Evolutionary conservation across 2,329 filamentous ascomycete genomes (phyloP).

Genomic region (Pseudogymnoascus sp.): DNA sequence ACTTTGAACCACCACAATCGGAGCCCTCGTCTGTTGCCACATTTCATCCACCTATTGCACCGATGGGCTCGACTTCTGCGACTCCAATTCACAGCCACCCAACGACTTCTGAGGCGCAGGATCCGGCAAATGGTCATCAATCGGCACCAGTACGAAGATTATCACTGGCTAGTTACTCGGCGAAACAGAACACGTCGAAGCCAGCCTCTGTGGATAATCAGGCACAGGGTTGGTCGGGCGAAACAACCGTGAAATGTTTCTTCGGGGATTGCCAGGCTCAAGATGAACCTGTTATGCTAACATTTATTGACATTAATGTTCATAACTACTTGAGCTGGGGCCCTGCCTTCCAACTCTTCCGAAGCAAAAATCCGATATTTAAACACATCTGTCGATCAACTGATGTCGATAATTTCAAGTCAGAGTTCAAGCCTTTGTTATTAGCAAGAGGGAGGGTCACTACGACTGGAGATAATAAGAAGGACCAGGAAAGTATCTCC

Average conservation of each 20-base stretch:
- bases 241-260: neutral
- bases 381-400: neutral
- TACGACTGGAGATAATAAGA: neutral
- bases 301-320: neutral
- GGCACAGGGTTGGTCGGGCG: neutral
- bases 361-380: neutral
- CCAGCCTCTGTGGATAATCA: neutral
- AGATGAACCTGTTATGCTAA: neutral
- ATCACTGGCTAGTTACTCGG: neutral
- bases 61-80: neutral
- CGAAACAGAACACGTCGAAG: neutral
- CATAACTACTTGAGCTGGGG: neutral
- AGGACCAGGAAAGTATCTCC: neutral
- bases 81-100: neutral
- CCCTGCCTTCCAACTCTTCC: neutral
- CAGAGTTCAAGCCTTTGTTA: neutral
- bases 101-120: neutral
- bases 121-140: neutral
- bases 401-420: neutral
- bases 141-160: neutral
- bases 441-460: neutral
- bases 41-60: neutral
- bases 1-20: neutral
- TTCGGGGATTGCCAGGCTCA: neutral
- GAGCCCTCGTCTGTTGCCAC: neutral